These are phyloP conservation scores for Botrytis fabae DNA, from an alignment of 2,329 filamentous ascomycete species.

Conservation along the genomic window DNA sequence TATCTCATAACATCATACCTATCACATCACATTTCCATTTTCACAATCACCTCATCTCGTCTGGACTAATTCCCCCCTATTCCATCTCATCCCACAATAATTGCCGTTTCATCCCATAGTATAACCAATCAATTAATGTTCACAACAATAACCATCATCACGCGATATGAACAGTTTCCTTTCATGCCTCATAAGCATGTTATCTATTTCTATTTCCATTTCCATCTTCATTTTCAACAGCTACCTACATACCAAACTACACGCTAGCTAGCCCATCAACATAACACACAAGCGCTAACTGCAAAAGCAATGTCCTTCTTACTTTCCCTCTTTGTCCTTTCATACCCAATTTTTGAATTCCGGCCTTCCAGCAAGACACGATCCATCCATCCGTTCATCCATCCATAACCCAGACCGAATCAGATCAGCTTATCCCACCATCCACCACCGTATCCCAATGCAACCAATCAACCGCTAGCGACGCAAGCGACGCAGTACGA, in stretches of 20 bases:
- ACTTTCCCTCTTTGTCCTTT: background rate
- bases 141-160: background rate
- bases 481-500: background rate
- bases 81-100: no score
- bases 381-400: background rate
- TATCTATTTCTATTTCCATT: background rate
- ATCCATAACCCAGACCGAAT: background rate
- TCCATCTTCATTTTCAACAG: background rate
- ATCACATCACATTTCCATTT: background rate
- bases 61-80: background rate
- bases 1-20: no score
- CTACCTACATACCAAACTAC: background rate
- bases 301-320: background rate
- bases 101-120: accelerated
- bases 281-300: background rate
- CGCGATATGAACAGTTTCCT: background rate
- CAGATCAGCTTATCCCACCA: background rate
- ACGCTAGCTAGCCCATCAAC: background rate
- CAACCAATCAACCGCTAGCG: background rate
- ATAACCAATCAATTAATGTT: background rate
- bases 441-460: background rate
- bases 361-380: background rate
- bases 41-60: background rate
- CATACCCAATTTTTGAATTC: background rate
- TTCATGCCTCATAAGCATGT: background rate